Percentiles rank a stretch among this genome's conserved stretches.
These are phyloP conservation scores for Turnera subulata DNA, from an alignment of 345 rosid genomes.

Conservation along the genomic window DNA sequence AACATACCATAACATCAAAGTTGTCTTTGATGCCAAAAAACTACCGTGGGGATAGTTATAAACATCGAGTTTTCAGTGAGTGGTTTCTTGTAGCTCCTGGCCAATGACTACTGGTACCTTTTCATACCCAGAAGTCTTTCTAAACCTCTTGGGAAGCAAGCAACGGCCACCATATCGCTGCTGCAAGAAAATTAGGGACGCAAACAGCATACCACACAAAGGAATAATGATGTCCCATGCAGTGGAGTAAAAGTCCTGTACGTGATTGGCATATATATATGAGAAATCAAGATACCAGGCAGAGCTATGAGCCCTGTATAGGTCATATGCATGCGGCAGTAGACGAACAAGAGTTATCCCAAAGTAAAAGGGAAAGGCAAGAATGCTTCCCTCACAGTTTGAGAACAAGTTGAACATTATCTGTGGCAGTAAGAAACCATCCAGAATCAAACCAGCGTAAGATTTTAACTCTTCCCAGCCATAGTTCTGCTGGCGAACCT, in stretches of 20 bases:
- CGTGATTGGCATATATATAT: conserved; percentile 74
- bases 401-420: conserved; percentile 61
- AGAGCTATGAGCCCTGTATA: conserved; percentile 61
- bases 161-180: conserved; percentile 65
- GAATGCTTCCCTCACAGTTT: conserved; percentile 43
- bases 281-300: conserved; percentile 52
- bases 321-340: conserved; percentile 87
- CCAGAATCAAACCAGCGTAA: conserved; percentile 75
- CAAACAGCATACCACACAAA: conserved; percentile 49
- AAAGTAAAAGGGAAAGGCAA: conserved; percentile 47
- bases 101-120: conserved; percentile 34
- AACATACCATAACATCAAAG: background rate
- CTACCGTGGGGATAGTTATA: no score
- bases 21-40: background rate
- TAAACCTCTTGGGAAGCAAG: conserved; percentile 55
- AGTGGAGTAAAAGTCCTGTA: conserved; percentile 69
- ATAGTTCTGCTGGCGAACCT: conserved; percentile 34
- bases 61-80: conserved; percentile 1
- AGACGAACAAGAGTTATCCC: conserved; percentile 62
- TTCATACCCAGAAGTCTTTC: conserved; percentile 45
- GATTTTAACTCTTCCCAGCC: conserved; percentile 63
- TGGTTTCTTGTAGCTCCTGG: conserved; percentile 11
- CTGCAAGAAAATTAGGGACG: conserved; percentile 57
- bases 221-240: conserved; percentile 79
- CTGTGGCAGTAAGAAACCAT: conserved; percentile 79